A percentile compares a stretch with the other conserved stretches of the same genome.
These are phyloP conservation scores for Skeletonema costatum DNA, from an alignment of 108 stramenopile genomes.

Conservation along the genomic window DNA sequence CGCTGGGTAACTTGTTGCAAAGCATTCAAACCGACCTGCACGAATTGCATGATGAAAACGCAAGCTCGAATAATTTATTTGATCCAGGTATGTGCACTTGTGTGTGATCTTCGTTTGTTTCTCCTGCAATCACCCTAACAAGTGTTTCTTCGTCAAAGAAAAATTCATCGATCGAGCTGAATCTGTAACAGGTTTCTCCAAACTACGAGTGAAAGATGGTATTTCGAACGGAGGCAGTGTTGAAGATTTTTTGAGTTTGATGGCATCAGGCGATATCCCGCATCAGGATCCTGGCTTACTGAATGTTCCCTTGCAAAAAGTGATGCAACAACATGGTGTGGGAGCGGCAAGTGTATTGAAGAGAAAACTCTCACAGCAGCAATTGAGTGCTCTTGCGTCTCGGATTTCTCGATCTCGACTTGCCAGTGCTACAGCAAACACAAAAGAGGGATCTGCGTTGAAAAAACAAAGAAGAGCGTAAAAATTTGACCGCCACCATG, in stretches of 20 bases:
- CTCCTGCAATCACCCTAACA: not conserved
- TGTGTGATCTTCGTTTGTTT: not conserved
- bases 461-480: conserved; percentile 29
- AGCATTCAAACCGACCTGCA: conserved; percentile 26
- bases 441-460: conserved; percentile 1
- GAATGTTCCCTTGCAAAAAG: conserved; percentile 72
- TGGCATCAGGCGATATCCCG: conserved; percentile 88
- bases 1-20: conserved; percentile 31
- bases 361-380: conserved; percentile 39
- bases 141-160: conserved; percentile 7
- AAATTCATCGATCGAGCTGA: conserved; percentile 46
- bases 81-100: conserved; percentile 27
- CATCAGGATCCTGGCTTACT: conserved; percentile 84
- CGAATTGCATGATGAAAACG: conserved; percentile 11
- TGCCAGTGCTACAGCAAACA: conserved; percentile 6
- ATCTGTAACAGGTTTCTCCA: conserved; percentile 76
- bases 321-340: conserved; percentile 24
- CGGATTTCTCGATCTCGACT: conserved; percentile 18
- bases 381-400: conserved; percentile 30
- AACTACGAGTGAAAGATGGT: conserved; percentile 71
- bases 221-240: conserved; percentile 71
- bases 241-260: conserved; percentile 88
- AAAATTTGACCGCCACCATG: not conserved
- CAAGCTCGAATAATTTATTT: conserved; percentile 28
- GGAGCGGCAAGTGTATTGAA: conserved; percentile 21